Evolutionary conservation across 768 basidiomycete genomes (phyloP), one percentile per base, ranked within the genome.

Genomic region (Lentinula raphanica): DNA sequence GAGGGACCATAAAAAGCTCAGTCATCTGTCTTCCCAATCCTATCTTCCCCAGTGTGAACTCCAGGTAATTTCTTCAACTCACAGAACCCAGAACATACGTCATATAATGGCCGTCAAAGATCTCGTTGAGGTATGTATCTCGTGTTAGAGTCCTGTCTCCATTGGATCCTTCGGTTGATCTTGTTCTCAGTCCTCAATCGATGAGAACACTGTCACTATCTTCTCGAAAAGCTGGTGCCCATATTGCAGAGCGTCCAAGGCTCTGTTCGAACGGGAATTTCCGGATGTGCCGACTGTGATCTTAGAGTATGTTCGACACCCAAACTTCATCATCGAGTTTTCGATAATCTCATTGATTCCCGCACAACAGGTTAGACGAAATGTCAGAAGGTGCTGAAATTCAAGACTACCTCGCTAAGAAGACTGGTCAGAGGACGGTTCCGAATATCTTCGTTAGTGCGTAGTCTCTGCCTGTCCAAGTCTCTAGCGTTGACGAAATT

Each of bases 371-470:
- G 67, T 72, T 92, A 49, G 85, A 90, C 67, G 61, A 75, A 50
- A 72, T 72, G 29, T 74, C 81, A 0, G 85, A 92, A 36, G 88
- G 83, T 9, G 17, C 60, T 17, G 83, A 65, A 0, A 89, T 92
- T 57, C 91, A 93, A 66, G 64, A 70, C 21, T 92, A 91, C 64
- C 76, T 94, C 3, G 21, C 11, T 2, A 56, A 79, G 63, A 87
- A 84, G 78, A 88, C 88, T 0, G 78, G 77, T 0, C 90, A 88
- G 63, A 69, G 80, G 21, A 87, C 86, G 11, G 91, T 93, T 5
- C 91, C 91, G 29, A 88, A 84, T 66, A 78, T 90, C 58, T 93
- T 90, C 73, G 79, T 92, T 66, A 80, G 88, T 90, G 59, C 77
- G 78, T 74, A 51, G 8, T 35, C 32, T 1, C 5, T 1, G 8